These are phyloP conservation scores for Stentor coeruleus DNA, from an alignment of 73 alveolate genomes.

Conservation along the genomic window DNA sequence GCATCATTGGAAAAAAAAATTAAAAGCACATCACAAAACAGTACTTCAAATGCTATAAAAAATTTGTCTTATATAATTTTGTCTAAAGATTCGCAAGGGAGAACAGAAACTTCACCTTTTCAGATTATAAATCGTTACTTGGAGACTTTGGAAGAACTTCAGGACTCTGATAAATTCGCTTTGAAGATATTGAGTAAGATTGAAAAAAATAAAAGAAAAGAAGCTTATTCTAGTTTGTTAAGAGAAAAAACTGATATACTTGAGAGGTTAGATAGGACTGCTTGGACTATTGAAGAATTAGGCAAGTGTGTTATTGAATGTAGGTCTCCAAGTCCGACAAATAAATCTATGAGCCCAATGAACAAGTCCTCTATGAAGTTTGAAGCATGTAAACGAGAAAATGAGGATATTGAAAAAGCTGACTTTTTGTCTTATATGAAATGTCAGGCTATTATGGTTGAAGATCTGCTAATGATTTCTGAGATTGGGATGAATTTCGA, in stretches of 20 bases:
- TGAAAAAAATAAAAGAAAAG: background rate
- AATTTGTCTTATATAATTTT: background rate
- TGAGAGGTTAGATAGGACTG: background rate
- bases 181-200: background rate
- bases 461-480: background rate
- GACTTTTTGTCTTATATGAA: background rate
- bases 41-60: background rate
- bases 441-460: background rate
- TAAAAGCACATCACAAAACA: background rate
- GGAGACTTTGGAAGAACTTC: background rate
- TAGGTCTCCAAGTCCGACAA: background rate
- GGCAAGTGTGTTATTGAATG: background rate
- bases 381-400: background rate
- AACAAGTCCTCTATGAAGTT: background rate
- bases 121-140: background rate
- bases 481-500: background rate
- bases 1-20: background rate
- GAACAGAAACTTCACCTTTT: background rate
- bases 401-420: background rate
- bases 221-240: background rate
- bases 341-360: no score
- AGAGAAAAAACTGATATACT: background rate
- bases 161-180: background rate
- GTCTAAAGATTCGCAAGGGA: background rate
- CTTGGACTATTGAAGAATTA: background rate